Conservation (phyloP, 768 basidiomycete species). For the Arthromyces matolae region DNA sequence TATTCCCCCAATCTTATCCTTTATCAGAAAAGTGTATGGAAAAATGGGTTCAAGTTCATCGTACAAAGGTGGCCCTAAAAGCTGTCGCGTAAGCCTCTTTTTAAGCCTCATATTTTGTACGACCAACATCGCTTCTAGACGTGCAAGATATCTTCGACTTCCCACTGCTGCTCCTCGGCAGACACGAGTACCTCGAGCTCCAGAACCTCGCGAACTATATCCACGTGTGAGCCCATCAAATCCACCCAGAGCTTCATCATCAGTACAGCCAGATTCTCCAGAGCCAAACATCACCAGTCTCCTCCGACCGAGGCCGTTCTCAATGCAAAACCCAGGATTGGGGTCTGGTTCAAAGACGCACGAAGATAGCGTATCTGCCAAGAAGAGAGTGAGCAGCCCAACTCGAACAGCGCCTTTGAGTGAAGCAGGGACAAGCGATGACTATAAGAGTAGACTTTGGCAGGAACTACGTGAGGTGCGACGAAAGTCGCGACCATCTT, state of each 20-base stretch:
- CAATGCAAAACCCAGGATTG: slow-evolving; percentile 32
- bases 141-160: slow-evolving; percentile 77
- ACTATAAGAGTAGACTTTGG: slow-evolving; percentile 47
- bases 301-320: slow-evolving; percentile 32
- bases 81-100: slow-evolving; percentile 70
- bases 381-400: slow-evolving; percentile 17
- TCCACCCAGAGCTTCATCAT: slow-evolving; percentile 15
- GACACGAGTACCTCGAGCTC: slow-evolving; percentile 3
- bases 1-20: slow-evolving; percentile 11
- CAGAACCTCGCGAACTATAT: neutral
- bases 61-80: slow-evolving; percentile 69
- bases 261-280: slow-evolving; percentile 14
- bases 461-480: slow-evolving; percentile 50
- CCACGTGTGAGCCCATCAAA: slow-evolving; percentile 1
- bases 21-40: slow-evolving; percentile 48
- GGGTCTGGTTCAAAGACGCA: slow-evolving; percentile 28
- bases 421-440: slow-evolving; percentile 30
- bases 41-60: slow-evolving; percentile 67
- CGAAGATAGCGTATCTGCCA: slow-evolving; percentile 14
- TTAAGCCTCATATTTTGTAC: neutral
- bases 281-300: slow-evolving; percentile 12
- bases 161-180: slow-evolving; percentile 50
- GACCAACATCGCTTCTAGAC: slow-evolving; percentile 39
- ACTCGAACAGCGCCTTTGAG: slow-evolving; percentile 22
- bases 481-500: slow-evolving; percentile 42